Base-by-base conservation (phyloP, 495 filamentous ascomycete genomes). In the Hypoxylon fuscum region DNA sequence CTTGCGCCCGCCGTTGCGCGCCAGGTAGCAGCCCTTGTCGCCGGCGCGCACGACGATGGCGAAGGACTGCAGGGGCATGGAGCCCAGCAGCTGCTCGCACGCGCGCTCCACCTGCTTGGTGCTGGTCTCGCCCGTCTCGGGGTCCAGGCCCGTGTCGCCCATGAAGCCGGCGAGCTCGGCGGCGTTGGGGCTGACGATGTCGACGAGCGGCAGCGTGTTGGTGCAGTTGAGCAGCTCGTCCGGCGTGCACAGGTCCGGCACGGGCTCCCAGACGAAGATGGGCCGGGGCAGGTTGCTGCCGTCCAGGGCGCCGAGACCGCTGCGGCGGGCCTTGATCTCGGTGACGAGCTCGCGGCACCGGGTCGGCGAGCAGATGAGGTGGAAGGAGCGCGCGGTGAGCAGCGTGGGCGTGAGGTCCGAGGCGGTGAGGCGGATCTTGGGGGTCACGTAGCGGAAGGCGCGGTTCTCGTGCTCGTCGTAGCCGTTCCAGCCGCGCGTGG, bases 221-320 rank as follows among this genome's bases (percentile, higher is more conserved):
- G 88, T 83, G 75, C 88, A 90, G 56, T 85, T 88, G 1, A 87
- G 77, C 45, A 92, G 79, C 72, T 97, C 86, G 57, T 85, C 83
- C 0, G 91, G 90, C 0, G 81, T 85, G 71, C 95, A 97, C 1
- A 90, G 83, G 69, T 96, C 91, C 9, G 96, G 95, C 2, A 97
- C 88, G 3, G 95, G 95, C 70, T 98, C 95, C 95, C 95, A 98
- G 34, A 97, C 85, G 72, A 97, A 88, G 10, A 95, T 71, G 1
- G 90, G 92, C 23, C 81, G 80, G 5, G 46, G 65, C 20, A 64
- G 62, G 27, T 55, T 57, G 50, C 56, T 47, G 34, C 54, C 59
- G 10, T 65, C 42, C 2, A 53, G 25, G 2, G 27, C 41, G 3
- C 55, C 59, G 1, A 70, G 50, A 17, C 73, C 74, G 50, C 80